Conservation (phyloP, 2,329 filamentous ascomycete genomes). For the Escovopsis sp. region DNA sequence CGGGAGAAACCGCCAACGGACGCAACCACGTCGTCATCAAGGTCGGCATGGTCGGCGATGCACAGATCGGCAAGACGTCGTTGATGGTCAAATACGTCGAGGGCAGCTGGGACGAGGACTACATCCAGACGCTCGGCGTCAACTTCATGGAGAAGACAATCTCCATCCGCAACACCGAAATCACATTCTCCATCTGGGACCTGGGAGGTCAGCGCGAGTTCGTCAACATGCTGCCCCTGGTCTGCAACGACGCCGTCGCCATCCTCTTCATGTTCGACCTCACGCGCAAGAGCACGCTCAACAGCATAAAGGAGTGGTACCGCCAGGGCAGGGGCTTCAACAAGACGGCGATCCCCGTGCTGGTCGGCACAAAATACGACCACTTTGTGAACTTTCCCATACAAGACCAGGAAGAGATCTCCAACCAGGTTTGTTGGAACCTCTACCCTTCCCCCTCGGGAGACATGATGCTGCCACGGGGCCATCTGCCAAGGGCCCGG, state of each 20-base stretch:
- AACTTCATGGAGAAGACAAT: conserved; percentile 99
- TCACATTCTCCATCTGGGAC: conserved; percentile 99
- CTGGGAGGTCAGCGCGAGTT: conserved; percentile 95
- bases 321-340: conserved; percentile 95
- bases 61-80: conserved; percentile 97
- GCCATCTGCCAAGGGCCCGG: neutral
- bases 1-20: conserved; percentile 27
- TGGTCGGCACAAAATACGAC: conserved; percentile 97
- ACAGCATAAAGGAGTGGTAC: conserved; percentile 99
- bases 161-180: conserved; percentile 96
- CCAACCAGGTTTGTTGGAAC: conserved; percentile 56
- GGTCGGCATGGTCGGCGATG: conserved; percentile 98
- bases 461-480: too few species aligned
- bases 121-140: conserved; percentile 95
- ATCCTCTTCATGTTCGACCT: conserved; percentile 99
- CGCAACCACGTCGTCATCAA: conserved; percentile 86
- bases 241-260: conserved; percentile 96
- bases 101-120: conserved; percentile 98
- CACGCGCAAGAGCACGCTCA: conserved; percentile 92
- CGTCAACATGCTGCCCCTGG: conserved; percentile 98
- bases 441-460: too few species aligned
- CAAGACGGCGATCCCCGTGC: conserved; percentile 97
- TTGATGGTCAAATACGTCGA: conserved; percentile 99
- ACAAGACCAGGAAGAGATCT: conserved; percentile 97
- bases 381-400: conserved; percentile 98